Conservation (phyloP, 2,329 filamentous ascomycete genomes). For the Rhynchosporium graminicola region DNA sequence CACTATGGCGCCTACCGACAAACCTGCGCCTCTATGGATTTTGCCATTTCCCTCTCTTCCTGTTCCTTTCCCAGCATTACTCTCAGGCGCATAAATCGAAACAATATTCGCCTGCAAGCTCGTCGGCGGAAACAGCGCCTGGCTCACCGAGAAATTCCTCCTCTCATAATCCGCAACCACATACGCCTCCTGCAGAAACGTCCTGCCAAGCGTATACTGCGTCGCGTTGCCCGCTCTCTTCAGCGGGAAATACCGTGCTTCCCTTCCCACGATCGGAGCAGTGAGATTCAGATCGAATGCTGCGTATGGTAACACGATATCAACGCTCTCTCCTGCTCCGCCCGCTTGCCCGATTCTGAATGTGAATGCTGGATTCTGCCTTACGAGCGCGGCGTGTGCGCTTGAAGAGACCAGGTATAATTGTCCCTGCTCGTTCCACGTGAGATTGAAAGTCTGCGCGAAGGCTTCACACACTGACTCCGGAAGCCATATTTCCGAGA, state of each 20-base stretch:
- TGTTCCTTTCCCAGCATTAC: not conserved
- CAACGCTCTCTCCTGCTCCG: constrained; percentile 31
- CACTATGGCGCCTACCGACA: not conserved
- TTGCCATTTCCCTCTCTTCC: too few relatives aligned
- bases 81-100: not conserved
- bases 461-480: constrained; percentile 40
- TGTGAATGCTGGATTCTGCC: constrained; percentile 39
- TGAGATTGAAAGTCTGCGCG: constrained; percentile 41
- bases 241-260: constrained; percentile 43
- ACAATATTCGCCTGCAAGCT: not conserved
- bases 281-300: constrained; percentile 42
- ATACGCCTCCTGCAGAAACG: constrained; percentile 45
- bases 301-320: constrained; percentile 42
- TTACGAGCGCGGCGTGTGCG: constrained; percentile 31
- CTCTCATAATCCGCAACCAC: constrained; percentile 43
- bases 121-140: constrained; percentile 10
- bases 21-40: not conserved
- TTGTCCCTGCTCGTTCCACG: constrained; percentile 40
- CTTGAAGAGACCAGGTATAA: constrained; percentile 41
- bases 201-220: constrained; percentile 43
- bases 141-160: constrained; percentile 41
- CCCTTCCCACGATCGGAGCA: constrained; percentile 38
- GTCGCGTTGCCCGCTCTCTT: constrained; percentile 39
- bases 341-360: constrained; percentile 40
- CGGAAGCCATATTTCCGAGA: constrained; percentile 45